Conservation (phyloP, 2,329 filamentous ascomycete genomes). For the Chaetomiaceae sp. region DNA sequence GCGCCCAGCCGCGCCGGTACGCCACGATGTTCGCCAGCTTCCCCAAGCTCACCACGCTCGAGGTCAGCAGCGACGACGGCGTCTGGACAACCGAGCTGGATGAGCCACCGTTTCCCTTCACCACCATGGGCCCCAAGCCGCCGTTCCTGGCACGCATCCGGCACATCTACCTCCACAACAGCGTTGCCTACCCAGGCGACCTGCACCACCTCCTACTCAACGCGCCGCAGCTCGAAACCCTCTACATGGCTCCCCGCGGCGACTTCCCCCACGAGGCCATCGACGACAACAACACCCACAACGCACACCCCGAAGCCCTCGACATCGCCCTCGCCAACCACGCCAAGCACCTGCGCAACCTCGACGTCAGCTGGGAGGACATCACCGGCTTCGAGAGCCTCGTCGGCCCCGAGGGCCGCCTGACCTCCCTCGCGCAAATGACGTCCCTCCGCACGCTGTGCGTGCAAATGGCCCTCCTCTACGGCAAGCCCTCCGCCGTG, state of each 20-base stretch:
- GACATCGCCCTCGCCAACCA: slow-evolving; percentile 23
- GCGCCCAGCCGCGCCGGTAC: slow-evolving; percentile 23
- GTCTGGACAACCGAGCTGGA: slow-evolving; percentile 16
- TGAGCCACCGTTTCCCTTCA: neutral
- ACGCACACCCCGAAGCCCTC: slow-evolving; percentile 22
- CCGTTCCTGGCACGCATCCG: slow-evolving; percentile 20
- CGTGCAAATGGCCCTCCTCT: slow-evolving; percentile 26
- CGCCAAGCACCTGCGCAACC: slow-evolving; percentile 23
- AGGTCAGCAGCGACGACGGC: slow-evolving; percentile 27
- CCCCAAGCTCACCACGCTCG: slow-evolving; percentile 25
- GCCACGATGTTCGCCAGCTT: slow-evolving; percentile 18
- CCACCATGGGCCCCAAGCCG: neutral
- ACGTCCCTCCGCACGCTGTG: slow-evolving; percentile 23
- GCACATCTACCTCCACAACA: slow-evolving; percentile 28
- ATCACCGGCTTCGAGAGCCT: slow-evolving; percentile 17
- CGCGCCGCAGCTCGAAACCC: slow-evolving; percentile 26
- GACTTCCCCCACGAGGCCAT: slow-evolving; percentile 5
- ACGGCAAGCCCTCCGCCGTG: slow-evolving; percentile 14
- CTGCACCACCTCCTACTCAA: slow-evolving; percentile 24
- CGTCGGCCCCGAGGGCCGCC: slow-evolving; percentile 25
- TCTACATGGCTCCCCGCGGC: slow-evolving; percentile 27
- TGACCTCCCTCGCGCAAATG: slow-evolving; percentile 22
- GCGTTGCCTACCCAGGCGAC: slow-evolving; percentile 23
- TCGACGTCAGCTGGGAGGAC: slow-evolving; percentile 28
- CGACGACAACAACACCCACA: neutral